These are phyloP conservation scores for Aspergillus quadricinctus DNA, from an alignment of 2,329 filamentous ascomycete species.

Conservation along the genomic window DNA sequence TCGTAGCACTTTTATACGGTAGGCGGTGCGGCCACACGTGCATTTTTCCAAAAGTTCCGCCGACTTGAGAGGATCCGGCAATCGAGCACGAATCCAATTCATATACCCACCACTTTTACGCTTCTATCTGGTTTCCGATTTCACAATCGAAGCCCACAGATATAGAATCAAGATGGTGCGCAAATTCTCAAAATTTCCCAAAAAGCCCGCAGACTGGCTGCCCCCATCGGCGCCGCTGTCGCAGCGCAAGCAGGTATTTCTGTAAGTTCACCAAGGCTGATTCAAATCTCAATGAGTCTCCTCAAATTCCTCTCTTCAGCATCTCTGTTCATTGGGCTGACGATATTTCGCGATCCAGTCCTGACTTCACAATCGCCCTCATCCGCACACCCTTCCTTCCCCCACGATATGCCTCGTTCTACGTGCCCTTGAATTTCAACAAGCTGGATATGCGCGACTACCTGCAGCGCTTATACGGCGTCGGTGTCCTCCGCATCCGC, in stretches of 20 bases:
- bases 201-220: slow-evolving; percentile 22
- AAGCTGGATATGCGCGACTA: slow-evolving; percentile 97
- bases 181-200: slow-evolving; percentile 23
- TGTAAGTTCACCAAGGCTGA: slow-evolving; percentile 40
- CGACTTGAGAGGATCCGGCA: slow-evolving; percentile 6
- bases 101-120: neutral
- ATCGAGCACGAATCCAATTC: neutral
- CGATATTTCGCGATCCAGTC: slow-evolving; percentile 49
- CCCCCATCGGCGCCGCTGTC: slow-evolving; percentile 22
- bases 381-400: slow-evolving; percentile 68
- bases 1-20: slow-evolving; percentile 19
- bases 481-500: slow-evolving; percentile 68
- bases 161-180: slow-evolving; percentile 26
- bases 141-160: neutral
- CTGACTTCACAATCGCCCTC: slow-evolving; percentile 75
- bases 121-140: neutral
- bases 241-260: slow-evolving; percentile 49
- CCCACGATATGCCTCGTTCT: slow-evolving; percentile 80
- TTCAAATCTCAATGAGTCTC: neutral
- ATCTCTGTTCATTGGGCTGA: neutral
- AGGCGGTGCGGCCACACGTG: slow-evolving; percentile 32
- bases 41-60: slow-evolving; percentile 32
- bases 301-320: too few relatives aligned
- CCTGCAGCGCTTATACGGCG: slow-evolving; percentile 78
- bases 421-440: slow-evolving; percentile 85